Percentiles rank a stretch among this genome's conserved stretches.
phyloP scores from a whole-genome alignment of 192 early-diverging fungal species.

The Thoreauomyces humboldtii region DNA sequence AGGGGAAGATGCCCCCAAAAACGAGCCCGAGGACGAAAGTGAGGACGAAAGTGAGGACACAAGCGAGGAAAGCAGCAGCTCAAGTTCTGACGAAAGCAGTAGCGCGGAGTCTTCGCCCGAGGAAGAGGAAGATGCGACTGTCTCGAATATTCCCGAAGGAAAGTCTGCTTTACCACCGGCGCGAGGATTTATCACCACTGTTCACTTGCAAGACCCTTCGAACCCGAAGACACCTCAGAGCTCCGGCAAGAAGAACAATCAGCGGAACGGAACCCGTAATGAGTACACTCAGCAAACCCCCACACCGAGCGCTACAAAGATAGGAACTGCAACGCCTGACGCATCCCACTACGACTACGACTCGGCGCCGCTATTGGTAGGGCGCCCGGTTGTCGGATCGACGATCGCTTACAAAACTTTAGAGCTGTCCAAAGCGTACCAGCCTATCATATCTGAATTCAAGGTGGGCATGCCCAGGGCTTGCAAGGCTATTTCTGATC shows the following conservation, averaged over 20 bases:
- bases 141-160: not conserved
- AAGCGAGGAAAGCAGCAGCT: too few species aligned
- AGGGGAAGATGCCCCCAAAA: too few species aligned
- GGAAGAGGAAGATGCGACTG: not conserved
- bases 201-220: slow-evolving; percentile 1
- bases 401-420: slow-evolving; percentile 14
- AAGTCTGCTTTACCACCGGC: not conserved
- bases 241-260: not conserved
- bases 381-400: not conserved
- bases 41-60: too few species aligned
- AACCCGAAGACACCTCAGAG: not conserved
- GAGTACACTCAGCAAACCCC: not conserved
- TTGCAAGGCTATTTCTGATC: too few species aligned
- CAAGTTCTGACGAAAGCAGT: too few species aligned
- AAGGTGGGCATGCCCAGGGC: slow-evolving; percentile 13
- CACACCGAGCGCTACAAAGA: not conserved
- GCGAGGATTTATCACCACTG: slow-evolving; percentile 3
- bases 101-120: too few species aligned
- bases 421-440: slow-evolving; percentile 7
- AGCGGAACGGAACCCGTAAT: not conserved
- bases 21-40: too few species aligned
- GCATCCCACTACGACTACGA: slow-evolving; percentile 6
- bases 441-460: slow-evolving; percentile 17
- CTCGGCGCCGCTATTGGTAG: not conserved
- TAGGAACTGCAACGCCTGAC: not conserved